phyloP scores from a whole-genome alignment of 441 rosid genomes.

The Pelargonium cotyledonis region DNA sequence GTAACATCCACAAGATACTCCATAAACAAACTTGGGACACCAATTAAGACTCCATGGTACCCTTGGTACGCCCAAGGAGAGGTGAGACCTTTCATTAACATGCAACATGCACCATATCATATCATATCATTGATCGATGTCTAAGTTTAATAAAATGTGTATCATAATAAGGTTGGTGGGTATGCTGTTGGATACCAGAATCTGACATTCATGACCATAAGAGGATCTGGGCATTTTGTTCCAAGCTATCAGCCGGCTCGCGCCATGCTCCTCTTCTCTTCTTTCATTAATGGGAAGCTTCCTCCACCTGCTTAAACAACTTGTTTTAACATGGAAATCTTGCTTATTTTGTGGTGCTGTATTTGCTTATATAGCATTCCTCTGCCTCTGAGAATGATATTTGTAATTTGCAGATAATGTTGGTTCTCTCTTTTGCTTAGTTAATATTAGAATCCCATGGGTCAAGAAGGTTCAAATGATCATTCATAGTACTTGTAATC shows the following conservation, averaged over 20 bases:
- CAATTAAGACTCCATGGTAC: conserved; percentile 22
- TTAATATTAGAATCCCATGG: no score
- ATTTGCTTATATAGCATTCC: not conserved
- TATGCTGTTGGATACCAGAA: conserved; percentile 5
- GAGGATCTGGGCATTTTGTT: conserved; percentile 1
- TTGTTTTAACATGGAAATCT: not conserved
- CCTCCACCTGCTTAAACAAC: not conserved
- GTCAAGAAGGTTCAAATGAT: no score
- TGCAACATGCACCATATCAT: not conserved
- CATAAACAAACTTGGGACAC: conserved; percentile 22
- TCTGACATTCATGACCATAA: conserved; percentile 8
- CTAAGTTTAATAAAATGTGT: not conserved
- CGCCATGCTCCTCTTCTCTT: conserved; percentile 4
- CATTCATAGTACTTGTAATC: no score
- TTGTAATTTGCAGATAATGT: not conserved
- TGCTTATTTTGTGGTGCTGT: not conserved
- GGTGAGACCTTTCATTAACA: conserved; percentile 13
- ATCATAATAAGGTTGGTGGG: conserved; percentile 18
- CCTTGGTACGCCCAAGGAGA: conserved; percentile 31
- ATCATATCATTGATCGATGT: not conserved
- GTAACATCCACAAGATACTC: conserved; percentile 26
- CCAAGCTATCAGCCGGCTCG: conserved; percentile 8
- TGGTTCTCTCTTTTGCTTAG: no score
- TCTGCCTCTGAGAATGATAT: not conserved
- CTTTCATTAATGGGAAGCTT: conserved; percentile 3